Evolutionary conservation across 2,329 filamentous ascomycete genomes (phyloP).

Genomic region (Aspergillus ochraceus): DNA sequence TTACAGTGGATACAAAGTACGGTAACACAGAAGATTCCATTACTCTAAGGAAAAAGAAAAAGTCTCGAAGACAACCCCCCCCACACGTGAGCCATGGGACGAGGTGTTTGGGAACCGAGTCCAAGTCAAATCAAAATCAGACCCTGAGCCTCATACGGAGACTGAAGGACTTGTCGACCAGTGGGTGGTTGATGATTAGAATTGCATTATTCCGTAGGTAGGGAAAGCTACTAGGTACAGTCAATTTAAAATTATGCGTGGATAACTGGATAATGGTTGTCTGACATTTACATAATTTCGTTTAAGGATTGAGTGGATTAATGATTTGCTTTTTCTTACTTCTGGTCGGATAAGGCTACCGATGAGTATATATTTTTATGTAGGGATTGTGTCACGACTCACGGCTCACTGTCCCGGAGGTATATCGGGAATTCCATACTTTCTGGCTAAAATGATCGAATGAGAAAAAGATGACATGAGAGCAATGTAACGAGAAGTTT

Average conservation of each 20-base stretch:
- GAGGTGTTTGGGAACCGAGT: background rate
- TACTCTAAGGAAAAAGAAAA: background rate
- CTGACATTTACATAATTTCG: background rate
- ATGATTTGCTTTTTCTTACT: too few species aligned
- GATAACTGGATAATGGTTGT: background rate
- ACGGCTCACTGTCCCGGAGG: too few species aligned
- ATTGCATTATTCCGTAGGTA: background rate
- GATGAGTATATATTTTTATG: too few species aligned
- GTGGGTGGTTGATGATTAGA: background rate
- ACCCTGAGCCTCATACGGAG: background rate
- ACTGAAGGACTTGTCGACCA: background rate
- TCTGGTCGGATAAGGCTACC: background rate
- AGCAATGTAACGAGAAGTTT: background rate
- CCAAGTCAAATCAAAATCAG: background rate
- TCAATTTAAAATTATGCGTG: background rate
- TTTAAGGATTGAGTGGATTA: too few species aligned
- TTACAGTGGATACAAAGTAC: background rate
- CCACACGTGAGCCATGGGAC: background rate
- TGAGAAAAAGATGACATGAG: background rate
- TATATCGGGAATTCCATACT: too few species aligned
- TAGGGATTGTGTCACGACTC: too few species aligned
- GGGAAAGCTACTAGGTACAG: background rate
- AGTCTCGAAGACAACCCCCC: background rate
- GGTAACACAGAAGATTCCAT: background rate
- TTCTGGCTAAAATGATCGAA: background rate